Base-by-base conservation (phyloP, 2,329 filamentous ascomycete genomes). In the Colletotrichum camelliae region DNA sequence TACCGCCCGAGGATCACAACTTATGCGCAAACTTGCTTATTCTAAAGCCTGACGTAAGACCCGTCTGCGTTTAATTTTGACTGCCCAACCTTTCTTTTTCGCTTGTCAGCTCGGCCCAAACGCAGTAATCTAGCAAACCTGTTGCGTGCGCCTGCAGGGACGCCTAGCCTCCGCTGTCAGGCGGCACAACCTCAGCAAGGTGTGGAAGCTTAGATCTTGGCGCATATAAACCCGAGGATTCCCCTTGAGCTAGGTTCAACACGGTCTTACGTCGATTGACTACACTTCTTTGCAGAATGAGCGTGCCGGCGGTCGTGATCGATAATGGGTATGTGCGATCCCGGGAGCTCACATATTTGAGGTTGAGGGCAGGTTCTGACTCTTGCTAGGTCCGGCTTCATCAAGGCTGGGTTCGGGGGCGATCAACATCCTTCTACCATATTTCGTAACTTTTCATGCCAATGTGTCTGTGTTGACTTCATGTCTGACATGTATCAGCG, bases 351-450 rank as follows among this genome's bases (percentile, higher is more conserved):
- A 15, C 21, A 29, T n/a, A n/a, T 6, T 8, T 7, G 0, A 5
- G 1, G 9, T 8, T 7, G 0, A 5, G 1, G 9, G 13, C 43
- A 24, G n/a, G 43, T 0, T 4, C 18, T 29, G 18, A 29, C 66
- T 58, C 2, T 29, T 39, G n/a, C 0, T 18, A 68, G 70, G 12
- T 69, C 70, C 4, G 70, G 64, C 4, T 62, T 72, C 29, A 55
- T 68, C n/a, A 55, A 72, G 35, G 70, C 70, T 52, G 70, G 70
- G 4, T 62, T 29, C 13, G 64, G 70, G 13, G 64, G 70, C 16
- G 37, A 62, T 35, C 24, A 21, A 37, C 27, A 37, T 8, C 70
- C 70, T 10, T 37, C 37, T 15, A 68, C 37, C 6, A 29, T 62
- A 62, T 68, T 72, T 37, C 70, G 64, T 72, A 61, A 62, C 29